Base-by-base conservation (phyloP, 208 protist genomes). In the Trypanosoma scelopori region DNA sequence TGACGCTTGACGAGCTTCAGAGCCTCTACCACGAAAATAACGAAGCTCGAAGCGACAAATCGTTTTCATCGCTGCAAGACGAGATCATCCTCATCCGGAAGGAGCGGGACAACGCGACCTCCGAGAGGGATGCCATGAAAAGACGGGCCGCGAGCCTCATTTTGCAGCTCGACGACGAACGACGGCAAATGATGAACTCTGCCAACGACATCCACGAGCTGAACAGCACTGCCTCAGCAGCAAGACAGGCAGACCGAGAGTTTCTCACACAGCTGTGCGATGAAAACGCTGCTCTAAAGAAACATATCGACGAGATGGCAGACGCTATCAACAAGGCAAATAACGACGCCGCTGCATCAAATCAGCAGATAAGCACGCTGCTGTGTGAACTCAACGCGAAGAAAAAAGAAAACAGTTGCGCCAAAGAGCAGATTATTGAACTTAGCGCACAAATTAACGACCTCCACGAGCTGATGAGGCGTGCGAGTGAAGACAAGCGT, bases 121-220 rank as follows among this genome's bases (percentile, higher is more conserved):
- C 13, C 18, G 58, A 53, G 70, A 6, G 28, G 12, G 55, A 65
- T 55, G 11, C 57, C 16, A 20, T 76, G 1, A 15, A 28, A 32
- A n/a, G 46, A 22, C 70, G 73, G 41, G 69, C 73, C 30, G 61
- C 20, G 12, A 27, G 39, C 0, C 71, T 83, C 25, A 48, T 47
- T 5, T 28, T 30, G 12, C 53, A 71, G 13, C 46, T 82, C 56
- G 32, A 69, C 39, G 1, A 7, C 18, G 48, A 63, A 30, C 55
- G 69, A 1, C 50, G 63, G 3, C 77, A 82, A 30, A 74, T 87
- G 62, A 30, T 87, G 47, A 41, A 57, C 16, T 78, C 69, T 5
- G 74, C 77, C 20, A 68, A 43, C 37, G 76, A 74, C 7, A 61
- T 87, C 13, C 65, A 58, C 16, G 50, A 80, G 18, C 39, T 84